Percentiles rank a stretch among this genome's conserved stretches.
These are phyloP conservation scores for Diversispora epigaea DNA, from an alignment of 192 early-diverging fungal species.

Conservation along the genomic window DNA sequence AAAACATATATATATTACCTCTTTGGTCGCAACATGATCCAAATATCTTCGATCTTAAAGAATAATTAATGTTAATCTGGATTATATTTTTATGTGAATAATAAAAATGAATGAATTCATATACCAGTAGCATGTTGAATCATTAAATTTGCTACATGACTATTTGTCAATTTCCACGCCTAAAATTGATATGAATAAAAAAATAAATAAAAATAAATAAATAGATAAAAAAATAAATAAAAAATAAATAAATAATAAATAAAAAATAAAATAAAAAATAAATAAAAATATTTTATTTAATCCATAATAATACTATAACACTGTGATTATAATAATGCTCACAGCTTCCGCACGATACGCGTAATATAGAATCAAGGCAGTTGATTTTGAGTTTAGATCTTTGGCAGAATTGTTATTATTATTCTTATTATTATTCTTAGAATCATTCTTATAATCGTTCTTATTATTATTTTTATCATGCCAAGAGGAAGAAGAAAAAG, in stretches of 20 bases:
- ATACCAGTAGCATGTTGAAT: conserved; percentile 31
- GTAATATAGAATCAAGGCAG: conserved; percentile 22
- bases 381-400: background rate
- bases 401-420: background rate
- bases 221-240: no score
- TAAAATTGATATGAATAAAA: background rate
- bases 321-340: no score
- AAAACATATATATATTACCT: background rate
- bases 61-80: background rate
- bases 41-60: conserved; percentile 10
- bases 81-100: background rate
- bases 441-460: no score
- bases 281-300: background rate
- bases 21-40: background rate
- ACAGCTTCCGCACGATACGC: conserved; percentile 31
- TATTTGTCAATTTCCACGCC: conserved; percentile 32
- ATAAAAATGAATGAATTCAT: background rate
- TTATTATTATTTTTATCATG: background rate
- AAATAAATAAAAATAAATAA: no score
- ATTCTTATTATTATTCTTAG: no score
- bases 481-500: background rate
- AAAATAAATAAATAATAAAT: no score
- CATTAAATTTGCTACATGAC: conserved; percentile 31
- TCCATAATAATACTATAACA: no score
- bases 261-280: background rate